Conservation (phyloP, 768 basidiomycete genomes). For the Mycena olivaceomarginata region DNA sequence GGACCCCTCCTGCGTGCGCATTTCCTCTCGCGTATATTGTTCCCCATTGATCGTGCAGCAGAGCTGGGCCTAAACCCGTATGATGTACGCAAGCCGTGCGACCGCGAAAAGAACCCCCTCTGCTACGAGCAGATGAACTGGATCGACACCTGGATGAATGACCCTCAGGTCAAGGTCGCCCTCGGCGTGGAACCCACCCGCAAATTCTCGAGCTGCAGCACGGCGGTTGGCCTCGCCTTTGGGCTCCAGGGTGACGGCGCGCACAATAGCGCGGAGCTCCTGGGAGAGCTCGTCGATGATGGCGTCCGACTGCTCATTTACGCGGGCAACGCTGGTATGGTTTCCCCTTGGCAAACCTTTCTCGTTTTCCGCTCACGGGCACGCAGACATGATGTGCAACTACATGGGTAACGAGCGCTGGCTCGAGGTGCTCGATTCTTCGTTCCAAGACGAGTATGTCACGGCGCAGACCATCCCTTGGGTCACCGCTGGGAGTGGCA, state of each 20-base stretch:
- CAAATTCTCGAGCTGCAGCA: constrained; percentile 83
- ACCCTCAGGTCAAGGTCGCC: constrained; percentile 82
- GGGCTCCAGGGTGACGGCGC: constrained; percentile 88
- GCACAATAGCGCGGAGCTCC: constrained; percentile 86
- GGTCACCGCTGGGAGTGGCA: constrained; percentile 70
- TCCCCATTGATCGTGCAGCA: constrained; percentile 49
- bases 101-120: constrained; percentile 80
- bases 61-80: constrained; percentile 90
- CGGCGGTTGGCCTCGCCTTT: constrained; percentile 89
- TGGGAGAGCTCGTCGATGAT: constrained; percentile 87
- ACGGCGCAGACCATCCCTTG: constrained; percentile 71
- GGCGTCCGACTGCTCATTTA: constrained; percentile 93
- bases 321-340: constrained; percentile 88
- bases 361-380: constrained; percentile 36
- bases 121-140: constrained; percentile 90
- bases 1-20: constrained; percentile 81
- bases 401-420: constrained; percentile 89
- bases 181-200: constrained; percentile 80
- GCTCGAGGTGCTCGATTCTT: constrained; percentile 77
- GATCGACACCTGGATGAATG: constrained; percentile 94
- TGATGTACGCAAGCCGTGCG: constrained; percentile 87
- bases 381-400: constrained; percentile 90
- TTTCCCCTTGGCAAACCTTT: constrained; percentile 37
- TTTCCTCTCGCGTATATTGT: neutral
- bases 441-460: constrained; percentile 78